Percentiles rank a stretch among this genome's conserved stretches.
Conservation (phyloP, 345 rosid species). For the Physaria fendleri region DNA sequence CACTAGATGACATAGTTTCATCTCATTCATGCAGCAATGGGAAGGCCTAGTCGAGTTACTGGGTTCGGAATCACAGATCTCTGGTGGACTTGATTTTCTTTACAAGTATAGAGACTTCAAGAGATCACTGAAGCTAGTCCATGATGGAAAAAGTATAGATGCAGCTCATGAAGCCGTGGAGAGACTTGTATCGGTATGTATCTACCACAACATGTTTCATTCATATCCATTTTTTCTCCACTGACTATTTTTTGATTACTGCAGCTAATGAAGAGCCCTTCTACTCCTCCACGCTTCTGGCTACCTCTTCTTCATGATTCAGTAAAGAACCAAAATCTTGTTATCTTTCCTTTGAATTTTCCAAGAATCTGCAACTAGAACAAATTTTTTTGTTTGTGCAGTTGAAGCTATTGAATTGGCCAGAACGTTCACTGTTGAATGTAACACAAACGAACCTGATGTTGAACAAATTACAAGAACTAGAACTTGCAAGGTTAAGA, state of each 20-base stretch:
- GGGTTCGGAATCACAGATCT: conserved; percentile 70
- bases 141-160: conserved; percentile 48
- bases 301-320: conserved; percentile 83
- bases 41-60: conserved; percentile 82
- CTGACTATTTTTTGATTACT: conserved; percentile 10
- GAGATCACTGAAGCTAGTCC: conserved; percentile 60
- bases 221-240: neutral
- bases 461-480: conserved; percentile 77
- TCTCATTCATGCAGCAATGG: conserved; percentile 92
- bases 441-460: conserved; percentile 63
- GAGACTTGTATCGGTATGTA: conserved; percentile 66
- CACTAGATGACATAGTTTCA: neutral
- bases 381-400: conserved; percentile 17
- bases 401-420: conserved; percentile 81
- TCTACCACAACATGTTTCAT: conserved; percentile 14
- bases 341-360: neutral
- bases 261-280: conserved; percentile 92
- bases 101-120: conserved; percentile 96
- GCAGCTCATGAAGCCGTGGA: conserved; percentile 66
- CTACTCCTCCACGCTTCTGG: conserved; percentile 91
- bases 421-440: conserved; percentile 54
- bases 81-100: conserved; percentile 90
- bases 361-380: neutral
- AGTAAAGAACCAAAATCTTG: conserved; percentile 35
- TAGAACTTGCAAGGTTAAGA: conserved; percentile 61